phyloP scores from a whole-genome alignment of 2,329 filamentous ascomycete species.

The Trichoderma oligosporum region DNA sequence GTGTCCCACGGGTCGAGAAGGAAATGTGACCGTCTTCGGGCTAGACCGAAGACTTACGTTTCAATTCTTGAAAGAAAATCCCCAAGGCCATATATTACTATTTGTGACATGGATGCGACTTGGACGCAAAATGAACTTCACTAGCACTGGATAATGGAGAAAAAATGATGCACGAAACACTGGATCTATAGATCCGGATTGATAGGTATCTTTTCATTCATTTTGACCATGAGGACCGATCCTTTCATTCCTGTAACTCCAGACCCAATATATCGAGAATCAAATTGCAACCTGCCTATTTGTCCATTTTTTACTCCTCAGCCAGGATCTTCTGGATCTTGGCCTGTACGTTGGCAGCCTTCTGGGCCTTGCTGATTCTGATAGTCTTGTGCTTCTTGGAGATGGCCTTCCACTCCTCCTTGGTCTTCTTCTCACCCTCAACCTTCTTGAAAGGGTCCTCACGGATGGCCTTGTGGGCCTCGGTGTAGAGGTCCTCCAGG shows the following conservation, averaged over 20 bases:
- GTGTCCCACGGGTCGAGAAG: too few species aligned
- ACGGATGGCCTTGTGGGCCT: conserved; percentile 94
- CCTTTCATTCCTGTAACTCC: conserved; percentile 38
- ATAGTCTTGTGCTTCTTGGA: conserved; percentile 78
- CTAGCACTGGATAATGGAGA: background rate
- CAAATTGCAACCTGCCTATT: conserved; percentile 26
- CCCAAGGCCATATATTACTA: too few species aligned
- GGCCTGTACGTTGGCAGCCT: conserved; percentile 75
- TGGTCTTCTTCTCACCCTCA: conserved; percentile 80
- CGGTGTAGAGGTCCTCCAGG: conserved; percentile 92
- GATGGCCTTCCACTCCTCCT: conserved; percentile 96
- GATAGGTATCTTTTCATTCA: conserved; percentile 37
- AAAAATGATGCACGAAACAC: background rate
- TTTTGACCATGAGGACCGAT: conserved; percentile 34
- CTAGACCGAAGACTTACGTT: too few species aligned
- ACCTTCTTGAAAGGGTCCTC: conserved; percentile 97
- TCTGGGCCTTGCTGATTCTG: conserved; percentile 83
- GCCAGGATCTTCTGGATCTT: conserved; percentile 81
- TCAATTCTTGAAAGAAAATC: too few species aligned
- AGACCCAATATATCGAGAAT: conserved; percentile 32
- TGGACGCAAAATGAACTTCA: background rate
- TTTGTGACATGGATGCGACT: background rate
- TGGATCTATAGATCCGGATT: conserved; percentile 29
- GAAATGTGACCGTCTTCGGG: too few species aligned
- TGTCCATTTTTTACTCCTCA: conserved; percentile 38